These are phyloP conservation scores for Solanum arcanum DNA, from an alignment of 257 asterid species.

Conservation along the genomic window DNA sequence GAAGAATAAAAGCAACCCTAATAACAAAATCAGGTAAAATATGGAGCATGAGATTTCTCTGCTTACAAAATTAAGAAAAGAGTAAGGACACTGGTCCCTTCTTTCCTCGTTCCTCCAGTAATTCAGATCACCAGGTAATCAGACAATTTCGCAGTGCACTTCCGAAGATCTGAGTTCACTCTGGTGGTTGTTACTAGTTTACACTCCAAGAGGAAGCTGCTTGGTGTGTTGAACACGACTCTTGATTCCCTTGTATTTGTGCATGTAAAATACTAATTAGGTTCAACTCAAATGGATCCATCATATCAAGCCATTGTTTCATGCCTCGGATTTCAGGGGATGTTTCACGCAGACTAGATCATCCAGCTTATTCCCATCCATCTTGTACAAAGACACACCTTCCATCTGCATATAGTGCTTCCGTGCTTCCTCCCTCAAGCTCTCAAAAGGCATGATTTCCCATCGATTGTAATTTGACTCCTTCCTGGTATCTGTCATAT, in stretches of 20 bases:
- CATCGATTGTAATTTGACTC: slow-evolving; percentile 77
- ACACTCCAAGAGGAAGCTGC: neutral
- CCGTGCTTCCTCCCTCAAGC: slow-evolving; percentile 46
- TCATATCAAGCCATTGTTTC: neutral
- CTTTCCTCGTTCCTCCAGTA: neutral
- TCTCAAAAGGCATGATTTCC: slow-evolving; percentile 63
- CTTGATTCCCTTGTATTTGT: neutral
- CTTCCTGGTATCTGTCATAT: slow-evolving; percentile 61
- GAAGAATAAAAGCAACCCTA: neutral
- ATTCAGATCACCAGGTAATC: neutral
- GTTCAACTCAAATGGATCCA: neutral
- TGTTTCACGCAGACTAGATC: slow-evolving; percentile 73
- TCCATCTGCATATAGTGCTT: slow-evolving; percentile 67
- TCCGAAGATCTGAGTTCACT: neutral
- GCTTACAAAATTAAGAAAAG: neutral
- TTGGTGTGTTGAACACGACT: neutral
- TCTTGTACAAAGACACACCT: slow-evolving; percentile 77
- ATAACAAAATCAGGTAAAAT: neutral
- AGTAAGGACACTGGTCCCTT: neutral
- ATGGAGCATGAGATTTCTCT: neutral
- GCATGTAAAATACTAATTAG: neutral
- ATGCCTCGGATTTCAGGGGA: slow-evolving; percentile 13
- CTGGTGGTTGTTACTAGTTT: neutral
- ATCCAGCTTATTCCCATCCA: slow-evolving; percentile 92
- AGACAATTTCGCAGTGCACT: neutral